Evolutionary conservation across 805 yeast species (phyloP), one percentile per base, ranked within the genome.

Genomic region (Candida alai): DNA sequence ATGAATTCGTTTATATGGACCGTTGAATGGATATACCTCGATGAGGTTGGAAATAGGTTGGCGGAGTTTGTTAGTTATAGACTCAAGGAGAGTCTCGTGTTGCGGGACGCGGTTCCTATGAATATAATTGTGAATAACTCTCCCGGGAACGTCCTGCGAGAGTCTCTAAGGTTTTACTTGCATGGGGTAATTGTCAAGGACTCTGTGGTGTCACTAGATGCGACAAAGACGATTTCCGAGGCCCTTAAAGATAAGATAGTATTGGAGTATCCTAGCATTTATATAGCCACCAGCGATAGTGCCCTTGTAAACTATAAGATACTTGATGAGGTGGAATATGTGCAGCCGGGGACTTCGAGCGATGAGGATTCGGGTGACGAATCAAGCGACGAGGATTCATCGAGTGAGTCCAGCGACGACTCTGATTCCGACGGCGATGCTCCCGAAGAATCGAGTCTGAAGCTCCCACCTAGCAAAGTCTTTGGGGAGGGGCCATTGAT

Each of bases 251-350:
- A 77, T 22, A 68, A 69, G 36, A 65, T 78, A 0, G 84, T 87
- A 0, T 66, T 86, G 22, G 96, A 87, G 51, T 87, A 73, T 44
- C 95, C 96, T 0, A 80, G 88, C 0, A 62, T 87, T 4, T 68
- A 63, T 36, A 63, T 82, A 1, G 60, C 71, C 37, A 25, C 24
- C n/a, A n/a, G n/a, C n/a, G n/a, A n/a, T n/a, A n/a, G n/a, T n/a
- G n/a, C 9, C 4, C 15, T n/a, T 10, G 4, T 37, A 5, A 21
- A 34, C 15, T 23, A 30, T 6, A 16, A 18, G 2, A 50, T 52
- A 2, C 35, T 52, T 10, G 52, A 51, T 4, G 56, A 51, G n/a
- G 45, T n/a, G n/a, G n/a, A n/a, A n/a, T n/a, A n/a, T n/a, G n/a
- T n/a, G n/a, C n/a, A n/a, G n/a, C n/a, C n/a, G n/a, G n/a, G n/a